Percentiles rank a stretch among this genome's conserved stretches.
These are phyloP conservation scores for Podospora bellae-mahoneyi DNA, from an alignment of 495 filamentous ascomycete species.

Conservation along the genomic window DNA sequence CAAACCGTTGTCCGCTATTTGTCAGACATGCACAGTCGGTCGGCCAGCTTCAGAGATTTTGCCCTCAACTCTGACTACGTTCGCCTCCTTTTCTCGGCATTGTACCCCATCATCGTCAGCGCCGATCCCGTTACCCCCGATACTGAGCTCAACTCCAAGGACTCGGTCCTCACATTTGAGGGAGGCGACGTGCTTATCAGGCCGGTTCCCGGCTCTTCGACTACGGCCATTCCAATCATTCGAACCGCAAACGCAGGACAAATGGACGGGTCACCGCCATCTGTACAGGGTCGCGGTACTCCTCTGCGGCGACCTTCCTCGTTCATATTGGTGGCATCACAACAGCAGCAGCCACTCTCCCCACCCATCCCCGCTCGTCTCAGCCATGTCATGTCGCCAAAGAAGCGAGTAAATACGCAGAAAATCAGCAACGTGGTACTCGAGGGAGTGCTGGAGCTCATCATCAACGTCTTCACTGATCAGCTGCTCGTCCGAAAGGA, in stretches of 20 bases:
- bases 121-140: slow-evolving; percentile 77
- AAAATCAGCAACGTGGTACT: slow-evolving; percentile 65
- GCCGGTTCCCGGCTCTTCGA: slow-evolving; percentile 59
- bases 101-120: slow-evolving; percentile 84
- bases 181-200: slow-evolving; percentile 79
- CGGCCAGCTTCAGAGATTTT: slow-evolving; percentile 73
- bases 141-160: slow-evolving; percentile 74
- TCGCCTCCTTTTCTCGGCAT: slow-evolving; percentile 66
- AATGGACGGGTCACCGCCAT: slow-evolving; percentile 39
- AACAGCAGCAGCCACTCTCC: slow-evolving; percentile 58
- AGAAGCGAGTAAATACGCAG: slow-evolving; percentile 48
- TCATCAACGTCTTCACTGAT: slow-evolving; percentile 74
- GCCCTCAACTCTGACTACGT: slow-evolving; percentile 72
- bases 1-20: slow-evolving; percentile 76
- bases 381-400: slow-evolving; percentile 57
- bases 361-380: slow-evolving; percentile 58
- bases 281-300: slow-evolving; percentile 46
- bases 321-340: slow-evolving; percentile 66
- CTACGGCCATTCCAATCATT: slow-evolving; percentile 58
- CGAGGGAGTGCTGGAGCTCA: slow-evolving; percentile 69
- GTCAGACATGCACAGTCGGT: slow-evolving; percentile 69
- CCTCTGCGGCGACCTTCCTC: slow-evolving; percentile 74
- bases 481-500: slow-evolving; percentile 81
- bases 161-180: slow-evolving; percentile 77
- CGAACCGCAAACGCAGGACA: slow-evolving; percentile 62